Evolutionary conservation across 177 flowering plant species (phyloP).

Genomic region (Vitis hybrid): DNA sequence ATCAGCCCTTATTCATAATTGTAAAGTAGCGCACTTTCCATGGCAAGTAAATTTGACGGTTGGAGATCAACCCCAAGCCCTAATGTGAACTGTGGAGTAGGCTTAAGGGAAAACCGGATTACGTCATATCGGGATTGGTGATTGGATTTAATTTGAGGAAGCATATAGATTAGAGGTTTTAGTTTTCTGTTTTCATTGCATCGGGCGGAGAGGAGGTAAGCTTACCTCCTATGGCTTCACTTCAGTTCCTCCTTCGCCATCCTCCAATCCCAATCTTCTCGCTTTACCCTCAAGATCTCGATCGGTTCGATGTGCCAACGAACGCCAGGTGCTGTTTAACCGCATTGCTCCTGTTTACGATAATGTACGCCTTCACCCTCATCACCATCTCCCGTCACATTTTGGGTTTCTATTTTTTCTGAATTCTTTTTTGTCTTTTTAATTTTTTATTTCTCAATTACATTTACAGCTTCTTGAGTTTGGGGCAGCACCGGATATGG

Average conservation of each 20-base stretch:
- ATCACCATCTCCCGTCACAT: not conserved
- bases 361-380: constrained; percentile 39
- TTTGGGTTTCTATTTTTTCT: not conserved
- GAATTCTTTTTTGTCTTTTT: not conserved
- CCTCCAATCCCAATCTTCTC: constrained; percentile 1
- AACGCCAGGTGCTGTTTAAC: constrained; percentile 82
- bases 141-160: no score
- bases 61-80: no score
- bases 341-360: constrained; percentile 95
- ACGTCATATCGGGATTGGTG: no score
- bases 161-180: no score
- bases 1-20: no score
- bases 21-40: no score
- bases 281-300: constrained; percentile 5
- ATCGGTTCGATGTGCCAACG: constrained; percentile 36
- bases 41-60: no score
- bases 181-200: no score
- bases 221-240: constrained; percentile 13
- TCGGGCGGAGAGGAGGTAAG: no score
- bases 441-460: not conserved
- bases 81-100: no score
- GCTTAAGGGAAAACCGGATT: no score
- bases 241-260: constrained; percentile 8
- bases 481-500: no score
- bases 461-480: constrained; percentile 47